Base-by-base conservation (phyloP, 768 basidiomycete genomes). In the Suillus clintonianus region DNA sequence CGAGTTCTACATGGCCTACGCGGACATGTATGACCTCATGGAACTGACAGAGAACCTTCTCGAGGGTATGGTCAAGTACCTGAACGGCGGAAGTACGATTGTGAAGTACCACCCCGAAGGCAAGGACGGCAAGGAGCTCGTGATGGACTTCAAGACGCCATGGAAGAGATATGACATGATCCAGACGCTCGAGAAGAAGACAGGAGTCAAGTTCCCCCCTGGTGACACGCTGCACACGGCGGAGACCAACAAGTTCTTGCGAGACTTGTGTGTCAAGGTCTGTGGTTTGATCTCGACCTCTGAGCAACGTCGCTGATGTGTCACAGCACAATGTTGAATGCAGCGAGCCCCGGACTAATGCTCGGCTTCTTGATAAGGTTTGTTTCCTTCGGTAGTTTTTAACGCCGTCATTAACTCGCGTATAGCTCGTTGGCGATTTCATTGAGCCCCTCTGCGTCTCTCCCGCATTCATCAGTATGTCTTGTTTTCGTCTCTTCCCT, bases 101-200 rank as follows among this genome's bases (percentile, higher is more conserved):
- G 72, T 99, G 64, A 83, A 79, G 37, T 99, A 88, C 81, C 94
- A 98, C 74, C 97, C 97, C 3, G 94, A 99, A 71, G 96, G 96
- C 50, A 94, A 95, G 83, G 94, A 89, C 71, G 86, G 87, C 57
- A 84, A 87, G 70, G 83, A 85, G 65, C 82, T 91, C 68, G 84
- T 86, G 63, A 85, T 99, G 62, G 90, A 99, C 68, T 99, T 98
- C 80, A 77, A 87, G 82, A 82, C 90, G 53, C 97, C 97, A 14
- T 99, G 97, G 97, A 97, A 97, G 90, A 82, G 94, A 65, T 96
- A 96, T 76, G 94, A 99, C 77, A 99, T 99, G 97, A 98, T 99
- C 69, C 86, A 79, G 68, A 99, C 97, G 27, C 81, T 99, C 45
- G 97, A 99, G 81, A 89, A 95, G 82, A 95, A 99, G 87, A 79